phyloP scores from a whole-genome alignment of 768 basidiomycete genomes.

The Omphalotus guepiniiformis region DNA sequence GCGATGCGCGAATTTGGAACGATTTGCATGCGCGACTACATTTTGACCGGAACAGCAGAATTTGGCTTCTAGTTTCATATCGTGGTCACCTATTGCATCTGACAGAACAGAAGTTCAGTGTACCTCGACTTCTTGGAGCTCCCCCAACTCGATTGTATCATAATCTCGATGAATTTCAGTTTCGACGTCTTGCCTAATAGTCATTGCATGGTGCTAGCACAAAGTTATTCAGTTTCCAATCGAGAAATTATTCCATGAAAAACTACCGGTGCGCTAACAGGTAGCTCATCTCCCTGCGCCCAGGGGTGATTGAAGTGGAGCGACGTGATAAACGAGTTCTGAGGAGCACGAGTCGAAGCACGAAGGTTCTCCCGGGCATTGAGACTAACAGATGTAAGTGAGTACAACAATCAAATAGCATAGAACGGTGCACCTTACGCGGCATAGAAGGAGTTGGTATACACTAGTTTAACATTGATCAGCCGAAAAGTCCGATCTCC shows the following conservation, averaged over 20 bases:
- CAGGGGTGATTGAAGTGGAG: background rate
- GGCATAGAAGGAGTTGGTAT: constrained; percentile 3
- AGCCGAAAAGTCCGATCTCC: no score
- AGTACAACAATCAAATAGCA: no score
- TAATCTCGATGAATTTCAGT: background rate
- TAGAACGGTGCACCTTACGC: background rate
- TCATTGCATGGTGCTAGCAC: background rate
- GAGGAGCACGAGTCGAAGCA: background rate
- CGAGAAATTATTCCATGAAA: background rate
- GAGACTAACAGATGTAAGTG: background rate
- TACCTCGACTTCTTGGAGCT: no score
- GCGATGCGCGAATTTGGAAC: no score
- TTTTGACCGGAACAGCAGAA: no score
- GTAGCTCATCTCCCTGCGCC: background rate
- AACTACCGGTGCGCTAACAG: background rate
- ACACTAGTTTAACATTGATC: background rate
- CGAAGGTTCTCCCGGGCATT: constrained; percentile 2
- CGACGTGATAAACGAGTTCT: background rate
- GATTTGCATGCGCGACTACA: no score
- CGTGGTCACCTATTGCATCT: no score
- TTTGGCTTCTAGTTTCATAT: no score
- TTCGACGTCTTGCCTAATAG: background rate
- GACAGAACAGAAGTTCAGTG: no score
- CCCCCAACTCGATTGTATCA: no score
- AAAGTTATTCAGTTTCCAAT: no score